Percentiles rank a stretch among this genome's conserved stretches.
Evolutionary conservation across 2,329 filamentous ascomycete species (phyloP).

Genomic region (Lasiodiplodia sp.): DNA sequence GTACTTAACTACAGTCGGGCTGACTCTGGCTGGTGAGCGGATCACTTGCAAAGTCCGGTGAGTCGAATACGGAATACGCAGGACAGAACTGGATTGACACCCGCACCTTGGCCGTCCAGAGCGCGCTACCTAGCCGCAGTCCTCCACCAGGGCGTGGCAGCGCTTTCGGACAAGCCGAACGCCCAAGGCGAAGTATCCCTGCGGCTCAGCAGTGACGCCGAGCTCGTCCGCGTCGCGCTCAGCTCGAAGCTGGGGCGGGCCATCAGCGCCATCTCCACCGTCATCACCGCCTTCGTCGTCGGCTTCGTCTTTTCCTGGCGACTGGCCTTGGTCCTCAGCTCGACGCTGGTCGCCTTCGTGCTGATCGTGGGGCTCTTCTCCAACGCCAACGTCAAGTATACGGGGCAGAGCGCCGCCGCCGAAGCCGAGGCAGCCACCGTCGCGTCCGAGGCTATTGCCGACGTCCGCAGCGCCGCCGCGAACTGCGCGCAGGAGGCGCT

Average conservation of each 20-base stretch:
- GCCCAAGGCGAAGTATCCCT: slow-evolving; percentile 85
- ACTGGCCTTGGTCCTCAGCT: slow-evolving; percentile 12
- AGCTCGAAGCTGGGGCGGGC: slow-evolving; percentile 58
- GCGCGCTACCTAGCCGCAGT: slow-evolving; percentile 73
- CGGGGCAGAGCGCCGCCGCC: slow-evolving; percentile 64
- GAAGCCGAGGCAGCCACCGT: slow-evolving; percentile 64
- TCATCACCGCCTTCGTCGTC: slow-evolving; percentile 76
- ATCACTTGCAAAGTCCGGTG: slow-evolving; percentile 51
- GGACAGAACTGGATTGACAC: neutral
- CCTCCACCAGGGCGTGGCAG: slow-evolving; percentile 32
- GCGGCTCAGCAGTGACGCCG: slow-evolving; percentile 91
- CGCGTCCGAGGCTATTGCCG: slow-evolving; percentile 2
- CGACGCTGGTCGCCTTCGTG: slow-evolving; percentile 17
- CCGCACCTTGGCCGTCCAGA: slow-evolving; percentile 49
- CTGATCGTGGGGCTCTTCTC: neutral
- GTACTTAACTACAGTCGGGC: slow-evolving; percentile 75
- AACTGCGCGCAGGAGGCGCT: slow-evolving; percentile 15
- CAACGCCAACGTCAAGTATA: slow-evolving; percentile 8
- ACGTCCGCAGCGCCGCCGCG: neutral
- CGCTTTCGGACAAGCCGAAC: slow-evolving; percentile 74
- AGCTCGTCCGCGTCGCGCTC: slow-evolving; percentile 90
- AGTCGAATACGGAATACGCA: neutral
- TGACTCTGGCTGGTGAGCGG: slow-evolving; percentile 67
- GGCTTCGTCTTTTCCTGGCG: slow-evolving; percentile 22
- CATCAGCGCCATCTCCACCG: slow-evolving; percentile 70